Evolutionary conservation across 73 alveolate genomes (phyloP), one percentile per base, ranked within the genome.

Genomic region (Paramecium tetraurelia): DNA sequence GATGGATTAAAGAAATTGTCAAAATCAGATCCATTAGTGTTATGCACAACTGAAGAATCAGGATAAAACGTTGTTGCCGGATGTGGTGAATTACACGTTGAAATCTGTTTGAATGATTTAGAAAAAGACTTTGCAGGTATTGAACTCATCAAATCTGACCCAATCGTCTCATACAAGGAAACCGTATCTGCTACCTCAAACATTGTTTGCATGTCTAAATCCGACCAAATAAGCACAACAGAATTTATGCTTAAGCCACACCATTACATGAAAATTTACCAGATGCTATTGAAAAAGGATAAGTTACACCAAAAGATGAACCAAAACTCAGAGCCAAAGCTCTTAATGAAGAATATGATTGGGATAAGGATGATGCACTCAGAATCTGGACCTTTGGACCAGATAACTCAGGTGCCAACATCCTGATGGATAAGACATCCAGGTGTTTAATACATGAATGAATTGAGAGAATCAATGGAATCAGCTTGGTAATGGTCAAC

Each of bases 51-150:
- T 4, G 98, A 93, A 84, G 99, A 94, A 71, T 75, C 86, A 22
- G 99, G 99, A 69, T 97, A 94, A 89, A 95, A 96, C 76, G 95
- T 96, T 69, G 89, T 97, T 29, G 98, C 97, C 11, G 99, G 99
- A 44, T 89, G 98, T 71, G 99, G 98, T 24, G 99, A 97, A 85
- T 96, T 97, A 16, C 99, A 96, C 88, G 93, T 96, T n/a, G 98
- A 96, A 92, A 95, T 95, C 83, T 96, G 98, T 92, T 44, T 96
- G 88, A 92, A 95, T 84, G 96, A 92, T 57, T 89, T 97, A 84
- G 76, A 35, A 72, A 98, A 96, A 36, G 95, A 92, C 71, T 94
- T 86, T 63, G 92, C 97, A 8, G 85, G 93, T 76, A 58, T 93
- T 50, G 98, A 94, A 59, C 93, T 97, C 86, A 77, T 96, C 46